Evolutionary conservation across 2,329 filamentous ascomycete species (phyloP).

Genomic region (Aspergillus pseudonomiae): DNA sequence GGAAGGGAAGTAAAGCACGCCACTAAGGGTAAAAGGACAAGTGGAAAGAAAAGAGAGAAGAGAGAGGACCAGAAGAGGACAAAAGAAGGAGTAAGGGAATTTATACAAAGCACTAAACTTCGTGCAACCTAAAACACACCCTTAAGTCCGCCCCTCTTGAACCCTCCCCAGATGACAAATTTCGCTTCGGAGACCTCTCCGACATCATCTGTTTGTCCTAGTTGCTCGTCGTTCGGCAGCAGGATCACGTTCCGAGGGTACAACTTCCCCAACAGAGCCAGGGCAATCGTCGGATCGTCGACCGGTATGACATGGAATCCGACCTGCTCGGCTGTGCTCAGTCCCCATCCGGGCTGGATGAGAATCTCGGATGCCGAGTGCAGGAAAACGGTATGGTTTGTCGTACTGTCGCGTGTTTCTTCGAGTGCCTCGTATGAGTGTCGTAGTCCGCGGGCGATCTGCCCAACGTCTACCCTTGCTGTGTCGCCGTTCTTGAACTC

Average conservation of each 20-base stretch:
- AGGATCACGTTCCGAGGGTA: slow-evolving; percentile 29
- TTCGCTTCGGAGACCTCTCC: slow-evolving; percentile 25
- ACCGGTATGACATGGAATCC: slow-evolving; percentile 25
- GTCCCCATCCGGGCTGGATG: not conserved
- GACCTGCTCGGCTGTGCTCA: slow-evolving; percentile 14
- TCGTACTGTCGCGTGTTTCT: not conserved
- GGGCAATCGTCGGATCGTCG: slow-evolving; percentile 13
- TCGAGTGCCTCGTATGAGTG: not conserved
- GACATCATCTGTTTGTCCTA: slow-evolving; percentile 12
- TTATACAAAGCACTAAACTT: no score
- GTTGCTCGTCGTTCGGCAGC: slow-evolving; percentile 10
- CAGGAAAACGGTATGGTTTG: slow-evolving; percentile 1
- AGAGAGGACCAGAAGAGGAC: not conserved
- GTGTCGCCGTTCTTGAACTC: not conserved
- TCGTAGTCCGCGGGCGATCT: not conserved
- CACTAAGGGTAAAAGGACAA: no score
- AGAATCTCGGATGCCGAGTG: slow-evolving; percentile 6
- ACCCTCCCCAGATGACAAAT: slow-evolving; percentile 26
- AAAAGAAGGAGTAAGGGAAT: no score
- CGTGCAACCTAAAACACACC: not conserved
- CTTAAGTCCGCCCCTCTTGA: slow-evolving; percentile 11
- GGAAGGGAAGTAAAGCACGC: no score
- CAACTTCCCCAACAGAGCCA: slow-evolving; percentile 26
- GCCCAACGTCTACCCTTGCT: not conserved
- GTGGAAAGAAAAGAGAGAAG: not conserved